These are phyloP conservation scores for Fraxinus sp. DNA, from an alignment of 305 asterid species.

Conservation along the genomic window DNA sequence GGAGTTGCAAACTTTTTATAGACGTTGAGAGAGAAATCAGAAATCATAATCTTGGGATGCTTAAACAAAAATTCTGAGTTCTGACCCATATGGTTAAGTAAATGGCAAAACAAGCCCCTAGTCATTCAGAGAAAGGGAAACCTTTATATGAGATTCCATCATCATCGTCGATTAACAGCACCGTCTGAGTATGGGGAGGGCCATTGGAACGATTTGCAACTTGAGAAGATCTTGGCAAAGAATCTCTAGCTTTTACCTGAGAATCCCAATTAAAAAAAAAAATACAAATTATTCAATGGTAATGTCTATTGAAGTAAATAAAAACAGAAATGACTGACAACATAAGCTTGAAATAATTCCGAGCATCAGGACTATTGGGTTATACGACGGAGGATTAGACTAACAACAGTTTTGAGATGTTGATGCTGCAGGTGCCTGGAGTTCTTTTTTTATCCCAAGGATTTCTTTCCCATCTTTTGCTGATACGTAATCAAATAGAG, in stretches of 20 bases:
- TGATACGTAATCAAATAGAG: not conserved
- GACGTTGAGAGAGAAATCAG: not conserved
- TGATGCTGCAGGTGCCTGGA: slow-evolving; percentile 8
- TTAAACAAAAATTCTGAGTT: not conserved
- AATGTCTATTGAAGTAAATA: not conserved
- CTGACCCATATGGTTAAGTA: not conserved
- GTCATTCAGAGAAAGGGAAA: slow-evolving; percentile 13
- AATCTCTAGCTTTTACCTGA: slow-evolving; percentile 77
- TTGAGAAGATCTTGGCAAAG: slow-evolving; percentile 65
- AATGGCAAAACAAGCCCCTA: not conserved
- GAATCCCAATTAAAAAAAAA: slow-evolving; percentile 8
- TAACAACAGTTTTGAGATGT: slow-evolving; percentile 6
- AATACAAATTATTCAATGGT: slow-evolving; percentile 9
- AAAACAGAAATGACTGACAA: not conserved
- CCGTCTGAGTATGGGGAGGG: slow-evolving; percentile 67
- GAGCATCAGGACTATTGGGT: slow-evolving; percentile 1
- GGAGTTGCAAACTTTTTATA: not conserved
- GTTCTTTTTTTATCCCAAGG: not conserved
- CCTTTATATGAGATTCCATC: slow-evolving; percentile 83
- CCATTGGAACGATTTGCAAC: slow-evolving; percentile 57
- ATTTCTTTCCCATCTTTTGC: not conserved
- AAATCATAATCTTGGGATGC: not conserved
- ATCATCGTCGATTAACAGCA: slow-evolving; percentile 64
- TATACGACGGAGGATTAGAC: slow-evolving; percentile 1
- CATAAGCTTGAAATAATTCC: not conserved